phyloP scores from a whole-genome alignment of 805 yeast genomes.

The Cyberlindnera japonica region DNA sequence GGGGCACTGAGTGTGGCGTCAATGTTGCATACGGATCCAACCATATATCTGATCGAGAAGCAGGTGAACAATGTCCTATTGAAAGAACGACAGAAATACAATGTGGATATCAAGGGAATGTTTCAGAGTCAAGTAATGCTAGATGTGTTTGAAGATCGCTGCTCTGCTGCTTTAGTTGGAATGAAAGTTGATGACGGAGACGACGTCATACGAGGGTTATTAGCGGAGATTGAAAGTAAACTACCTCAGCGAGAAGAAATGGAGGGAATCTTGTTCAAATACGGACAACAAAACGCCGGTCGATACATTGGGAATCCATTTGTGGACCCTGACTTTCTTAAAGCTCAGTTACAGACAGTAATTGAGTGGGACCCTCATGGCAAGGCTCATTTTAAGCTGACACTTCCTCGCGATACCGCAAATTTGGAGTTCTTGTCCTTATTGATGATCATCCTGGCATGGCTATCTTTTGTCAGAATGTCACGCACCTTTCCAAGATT shows the following conservation, averaged over 20 bases:
- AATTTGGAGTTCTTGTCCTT: constrained; percentile 7
- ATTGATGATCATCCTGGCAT: constrained; percentile 10
- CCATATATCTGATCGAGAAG: constrained; percentile 2
- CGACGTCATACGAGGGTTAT: constrained; percentile 2
- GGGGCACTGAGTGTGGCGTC: constrained; percentile 7
- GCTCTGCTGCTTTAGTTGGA: constrained; percentile 2
- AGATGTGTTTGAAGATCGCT: constrained; percentile 9
- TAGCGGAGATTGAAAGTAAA: constrained; percentile 8
- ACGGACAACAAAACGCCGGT: constrained; percentile 5
- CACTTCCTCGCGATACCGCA: constrained; percentile 2
- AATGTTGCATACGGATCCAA: constrained; percentile 3
- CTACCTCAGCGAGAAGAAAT: constrained; percentile 6
- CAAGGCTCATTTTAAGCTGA: constrained; percentile 3
- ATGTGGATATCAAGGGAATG: constrained; percentile 5
- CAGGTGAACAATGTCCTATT: constrained; percentile 6
- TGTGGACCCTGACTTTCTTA: constrained; percentile 2
- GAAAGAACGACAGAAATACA: constrained; percentile 8
- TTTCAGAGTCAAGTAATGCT: constrained; percentile 9
- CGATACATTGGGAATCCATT: constrained; percentile 9
- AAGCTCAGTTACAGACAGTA: background rate
- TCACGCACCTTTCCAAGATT: constrained; percentile 5
- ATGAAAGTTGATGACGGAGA: constrained; percentile 7
- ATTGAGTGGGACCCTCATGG: constrained; percentile 2
- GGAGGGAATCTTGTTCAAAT: constrained; percentile 9
- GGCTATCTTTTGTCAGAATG: constrained; percentile 9